These are phyloP conservation scores for Paraphoma sp. DNA, from an alignment of 2,329 filamentous ascomycete species.

Conservation along the genomic window DNA sequence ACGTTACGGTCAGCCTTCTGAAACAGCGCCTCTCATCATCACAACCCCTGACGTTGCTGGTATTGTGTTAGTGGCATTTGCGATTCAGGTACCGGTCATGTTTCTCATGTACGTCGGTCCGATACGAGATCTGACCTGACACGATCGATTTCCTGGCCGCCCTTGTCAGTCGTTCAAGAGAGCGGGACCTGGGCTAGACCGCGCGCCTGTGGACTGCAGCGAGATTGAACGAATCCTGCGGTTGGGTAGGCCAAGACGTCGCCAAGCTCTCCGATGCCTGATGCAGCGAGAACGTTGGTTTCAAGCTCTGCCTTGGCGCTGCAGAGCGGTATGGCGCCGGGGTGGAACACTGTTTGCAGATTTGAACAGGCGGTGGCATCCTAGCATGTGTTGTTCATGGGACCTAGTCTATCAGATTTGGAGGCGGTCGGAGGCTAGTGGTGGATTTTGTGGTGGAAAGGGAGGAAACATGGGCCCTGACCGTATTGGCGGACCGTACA, in stretches of 20 bases:
- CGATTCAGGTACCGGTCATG: background rate
- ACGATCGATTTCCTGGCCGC: background rate
- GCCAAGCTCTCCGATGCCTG: background rate
- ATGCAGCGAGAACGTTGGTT: conserved; percentile 1
- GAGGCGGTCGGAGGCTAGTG: no score
- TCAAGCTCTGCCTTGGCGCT: conserved; percentile 4
- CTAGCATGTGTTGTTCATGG: background rate
- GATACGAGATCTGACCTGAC: background rate
- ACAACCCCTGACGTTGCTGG: background rate
- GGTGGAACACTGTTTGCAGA: conserved; percentile 4
- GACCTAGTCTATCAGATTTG: conserved; percentile 1
- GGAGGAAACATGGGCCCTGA: background rate
- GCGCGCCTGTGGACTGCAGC: background rate
- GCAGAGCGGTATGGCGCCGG: conserved; percentile 6
- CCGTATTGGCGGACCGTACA: conserved; percentile 1
- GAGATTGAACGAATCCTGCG: background rate
- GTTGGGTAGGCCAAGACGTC: background rate
- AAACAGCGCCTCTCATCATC: conserved; percentile 6
- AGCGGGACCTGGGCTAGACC: no score
- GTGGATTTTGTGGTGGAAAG: background rate
- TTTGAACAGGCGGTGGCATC: no score
- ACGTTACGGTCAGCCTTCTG: background rate
- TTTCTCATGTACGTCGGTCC: background rate
- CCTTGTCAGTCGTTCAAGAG: no score
- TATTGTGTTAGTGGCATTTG: background rate